Evolutionary conservation across 2,329 filamentous ascomycete species (phyloP).

Genomic region (Myriosclerotinia scirpicola): DNA sequence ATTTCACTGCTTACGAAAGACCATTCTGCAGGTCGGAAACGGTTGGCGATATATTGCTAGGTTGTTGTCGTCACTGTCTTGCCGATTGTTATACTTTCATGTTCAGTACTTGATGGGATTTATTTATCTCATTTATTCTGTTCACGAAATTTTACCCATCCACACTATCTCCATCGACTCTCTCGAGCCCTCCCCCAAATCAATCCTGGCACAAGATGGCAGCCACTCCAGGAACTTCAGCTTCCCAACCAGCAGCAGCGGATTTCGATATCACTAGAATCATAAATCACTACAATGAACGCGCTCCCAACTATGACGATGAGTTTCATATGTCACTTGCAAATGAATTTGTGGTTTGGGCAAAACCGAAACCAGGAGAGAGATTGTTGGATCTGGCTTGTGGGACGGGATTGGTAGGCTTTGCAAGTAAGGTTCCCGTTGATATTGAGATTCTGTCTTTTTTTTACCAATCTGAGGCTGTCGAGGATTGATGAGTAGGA

Average conservation of each 20-base stretch:
- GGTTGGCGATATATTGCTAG: background rate
- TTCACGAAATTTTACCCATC: background rate
- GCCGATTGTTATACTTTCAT: background rate
- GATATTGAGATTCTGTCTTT: background rate
- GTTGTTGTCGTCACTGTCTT: background rate
- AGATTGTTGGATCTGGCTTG: constrained; percentile 11
- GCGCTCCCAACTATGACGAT: background rate
- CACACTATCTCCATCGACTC: background rate
- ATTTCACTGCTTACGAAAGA: background rate
- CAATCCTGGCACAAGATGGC: too few species aligned
- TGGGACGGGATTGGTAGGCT: constrained; percentile 9
- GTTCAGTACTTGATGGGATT: too few species aligned
- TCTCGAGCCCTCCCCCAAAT: too few species aligned
- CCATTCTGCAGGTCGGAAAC: background rate
- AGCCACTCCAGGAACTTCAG: background rate
- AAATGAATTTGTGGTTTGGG: background rate
- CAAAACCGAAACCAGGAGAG: background rate
- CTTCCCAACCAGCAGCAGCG: background rate
- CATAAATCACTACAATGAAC: background rate
- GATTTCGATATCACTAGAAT: background rate
- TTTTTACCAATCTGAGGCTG: background rate
- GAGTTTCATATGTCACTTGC: background rate
- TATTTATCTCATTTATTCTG: too few species aligned
- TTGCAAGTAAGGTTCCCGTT: background rate
- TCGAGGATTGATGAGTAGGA: background rate